These are phyloP conservation scores for Fusarium paranaense DNA, from an alignment of 2,329 filamentous ascomycete species.

Conservation along the genomic window DNA sequence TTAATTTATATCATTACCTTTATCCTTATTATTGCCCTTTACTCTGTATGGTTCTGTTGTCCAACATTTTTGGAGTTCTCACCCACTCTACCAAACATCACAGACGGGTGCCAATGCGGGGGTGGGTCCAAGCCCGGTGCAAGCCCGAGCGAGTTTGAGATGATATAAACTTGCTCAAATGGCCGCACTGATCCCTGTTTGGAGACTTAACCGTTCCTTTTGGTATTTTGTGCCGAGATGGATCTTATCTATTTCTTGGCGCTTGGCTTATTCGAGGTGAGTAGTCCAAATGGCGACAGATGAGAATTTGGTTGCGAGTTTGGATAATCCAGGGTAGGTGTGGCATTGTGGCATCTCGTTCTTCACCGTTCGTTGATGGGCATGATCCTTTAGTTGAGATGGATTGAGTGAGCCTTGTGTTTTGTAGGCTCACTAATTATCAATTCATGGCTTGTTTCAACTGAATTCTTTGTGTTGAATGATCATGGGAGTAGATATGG, in stretches of 20 bases:
- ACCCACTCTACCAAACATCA: neutral
- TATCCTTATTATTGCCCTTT: too few relatives aligned
- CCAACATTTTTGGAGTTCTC: neutral
- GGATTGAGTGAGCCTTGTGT: neutral
- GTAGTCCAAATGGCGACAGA: neutral
- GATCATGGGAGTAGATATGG: too few relatives aligned
- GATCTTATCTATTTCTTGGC: neutral
- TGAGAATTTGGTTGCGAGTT: neutral
- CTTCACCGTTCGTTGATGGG: neutral
- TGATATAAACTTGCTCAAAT: constrained; percentile 57
- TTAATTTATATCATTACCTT: neutral
- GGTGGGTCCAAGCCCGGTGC: constrained; percentile 19
- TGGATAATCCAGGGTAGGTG: constrained; percentile 19
- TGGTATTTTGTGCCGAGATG: neutral
- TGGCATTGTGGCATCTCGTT: neutral
- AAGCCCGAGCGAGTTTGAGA: constrained; percentile 28
- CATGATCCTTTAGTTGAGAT: too few relatives aligned
- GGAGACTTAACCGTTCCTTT: neutral
- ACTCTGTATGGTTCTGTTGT: too few relatives aligned
- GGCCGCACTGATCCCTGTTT: constrained; percentile 45
- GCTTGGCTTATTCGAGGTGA: neutral
- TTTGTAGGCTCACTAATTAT: neutral
- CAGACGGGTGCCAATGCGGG: constrained; percentile 15
- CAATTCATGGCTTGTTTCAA: neutral
- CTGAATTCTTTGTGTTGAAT: neutral